Base-by-base conservation (phyloP, 1,284 basidiomycete genomes). In the Butyriboletus appendiculatus region DNA sequence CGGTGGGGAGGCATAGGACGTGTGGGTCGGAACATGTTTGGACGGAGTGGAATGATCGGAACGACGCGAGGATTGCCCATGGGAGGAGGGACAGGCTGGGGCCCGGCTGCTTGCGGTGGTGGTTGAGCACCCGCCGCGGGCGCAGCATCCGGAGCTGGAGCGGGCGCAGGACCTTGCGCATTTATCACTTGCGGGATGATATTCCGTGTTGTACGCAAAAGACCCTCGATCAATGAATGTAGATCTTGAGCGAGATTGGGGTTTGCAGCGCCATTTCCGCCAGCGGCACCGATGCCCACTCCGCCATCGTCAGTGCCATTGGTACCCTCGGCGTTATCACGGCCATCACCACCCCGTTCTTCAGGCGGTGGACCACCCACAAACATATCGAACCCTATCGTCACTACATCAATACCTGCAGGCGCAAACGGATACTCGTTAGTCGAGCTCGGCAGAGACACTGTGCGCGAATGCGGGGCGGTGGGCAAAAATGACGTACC, bases 351-450 rank as follows among this genome's bases (percentile, higher is more conserved):
- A 24, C 43, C 56, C 22, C 33, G 35, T 30, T 52, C 53, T 39
- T 42, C 56, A 20, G 54, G 56, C 4, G 50, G 56, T 11, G 58
- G 48, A 39, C 58, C 60, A 40, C 61, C 60, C 3, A 72, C 48
- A 50, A 72, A 67, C 69, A 69, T 68, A 45, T 69, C 67, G 12
- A 69, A 33, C 32, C 67, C 67, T 41, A 69, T 67, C 26, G 67
- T 71, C 26, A 69, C 0, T 2, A 69, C 39, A 48, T 69, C 69
- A 1, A 59, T 41, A 53, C 59, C 70, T 59, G 22, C 2, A 34
- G 34, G 34, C 5, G 11, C 32, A 50, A 56, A 52, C 0, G 35
- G 1, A 44, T 39, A 18, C 55, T 58, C 58, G 28, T 68, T 50
- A 56, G 62, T 56, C 18, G 52, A 71, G 54, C 7, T 59, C 42